Evolutionary conservation across 2,329 filamentous ascomycete genomes (phyloP), one percentile per base, ranked within the genome.

Genomic region (Zasmidium citrigriseum): DNA sequence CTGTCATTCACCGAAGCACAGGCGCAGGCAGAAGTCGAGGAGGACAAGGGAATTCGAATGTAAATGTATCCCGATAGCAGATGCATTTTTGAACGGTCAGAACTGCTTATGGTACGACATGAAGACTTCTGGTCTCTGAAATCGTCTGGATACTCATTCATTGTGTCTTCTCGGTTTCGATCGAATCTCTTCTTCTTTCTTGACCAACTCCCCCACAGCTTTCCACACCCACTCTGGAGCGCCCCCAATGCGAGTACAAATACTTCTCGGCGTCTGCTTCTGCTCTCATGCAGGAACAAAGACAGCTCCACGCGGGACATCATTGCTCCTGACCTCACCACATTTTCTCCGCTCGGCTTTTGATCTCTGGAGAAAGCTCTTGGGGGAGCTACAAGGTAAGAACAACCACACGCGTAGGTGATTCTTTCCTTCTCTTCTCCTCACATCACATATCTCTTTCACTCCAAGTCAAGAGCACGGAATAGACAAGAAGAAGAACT

Each of bases 281-380:
- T 49, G 47, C 47, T 41, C 34, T 29, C 34, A 11, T 41, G 34
- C 34, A 41, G 34, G 34, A 16, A 41, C 34, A 41, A 41, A 49
- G 47, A 23, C 24, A 49, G 22, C 47, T 24, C 47, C 10, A 12
- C 27, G 47, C 47, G 47, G 47, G 47, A 49, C 47, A 49, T 25
- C 47, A 45, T 56, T 56, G 54, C 47, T 51, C 46, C 54, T 49
- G 24, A 54, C 45, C 22, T 53, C 44, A 44, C 34, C 29, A 34
- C 27, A 46, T 41, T 58, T 50, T 51, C 47, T 49, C 61, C 61
- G 61, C 54, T 63, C 61, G 61, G 61, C 61, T 25, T 56, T 56
- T 63, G 60, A 60, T 16, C 38, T 47, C 21, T 60, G 55, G 48
- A 58, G 22, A n/a, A n/a, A 44, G 22, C 44, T 52, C 27, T 41